Evolutionary conservation across 163 green algal genomes (phyloP), one percentile per base, ranked within the genome.

Genomic region (Chlorella variabilis): DNA sequence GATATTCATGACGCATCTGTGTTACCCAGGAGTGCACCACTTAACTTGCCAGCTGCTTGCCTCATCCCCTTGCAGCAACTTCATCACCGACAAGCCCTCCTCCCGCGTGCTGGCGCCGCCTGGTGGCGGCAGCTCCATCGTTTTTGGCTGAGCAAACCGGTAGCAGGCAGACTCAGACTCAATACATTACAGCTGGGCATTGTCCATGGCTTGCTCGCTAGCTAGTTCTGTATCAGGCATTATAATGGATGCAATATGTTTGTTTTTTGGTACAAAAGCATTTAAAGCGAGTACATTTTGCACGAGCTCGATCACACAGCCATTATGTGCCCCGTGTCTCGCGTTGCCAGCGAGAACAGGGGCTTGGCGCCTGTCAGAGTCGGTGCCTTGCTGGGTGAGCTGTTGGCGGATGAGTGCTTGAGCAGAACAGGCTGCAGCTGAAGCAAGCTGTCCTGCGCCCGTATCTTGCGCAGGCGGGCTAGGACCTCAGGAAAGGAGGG

Each of bases 51-150:
- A 15, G 11, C 15, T 54, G 11, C 45, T 54, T 54, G 45, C 45
- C 45, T 11, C 45, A 23, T 15, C 11, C 15, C 11, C 15, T 34
- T 48, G 49, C 71, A 78, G 92, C 80, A 97, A 97, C 90, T 96
- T 96, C 78, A 62, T 96, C 13, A 93, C 90, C 45, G 91, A 93
- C 59, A 61, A 48, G 59, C 91, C 87, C 70, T 90, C 87, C 62
- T 94, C 89, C 33, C 84, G 90, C n/a, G 94, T 98, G 34, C 77
- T 93, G 41, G 90, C 90, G 9, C 91, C 93, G 3, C 93, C 93
- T 27, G 93, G 93, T 34, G 93, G 93, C 54, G 67, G 59, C 27
- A 92, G 80, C 62, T 76, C 82, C 31, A 86, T 92, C 34, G 76
- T 81, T 15, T 85, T 92, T 63, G 87, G 89, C 70, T 92, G 61